phyloP scores from a whole-genome alignment of 495 filamentous ascomycete species.

The Penicillium longicatenatum region DNA sequence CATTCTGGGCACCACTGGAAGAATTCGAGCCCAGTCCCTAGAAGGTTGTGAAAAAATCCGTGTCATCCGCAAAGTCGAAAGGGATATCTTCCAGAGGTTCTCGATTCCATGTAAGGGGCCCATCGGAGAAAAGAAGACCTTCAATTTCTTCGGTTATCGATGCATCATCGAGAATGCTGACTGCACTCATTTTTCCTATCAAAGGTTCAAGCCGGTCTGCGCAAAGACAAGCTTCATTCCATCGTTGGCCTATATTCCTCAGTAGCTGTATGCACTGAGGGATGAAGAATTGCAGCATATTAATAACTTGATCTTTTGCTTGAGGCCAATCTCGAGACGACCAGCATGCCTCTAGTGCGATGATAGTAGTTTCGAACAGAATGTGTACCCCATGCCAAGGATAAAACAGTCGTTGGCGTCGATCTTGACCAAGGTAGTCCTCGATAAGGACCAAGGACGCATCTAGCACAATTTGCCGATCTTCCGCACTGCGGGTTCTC shows the following conservation, averaged over 20 bases:
- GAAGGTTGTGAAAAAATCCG: too few relatives aligned
- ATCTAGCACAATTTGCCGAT: not conserved
- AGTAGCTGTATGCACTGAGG: not conserved
- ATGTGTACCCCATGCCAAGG: conserved; percentile 3
- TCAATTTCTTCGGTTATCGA: too few relatives aligned
- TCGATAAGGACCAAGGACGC: not conserved
- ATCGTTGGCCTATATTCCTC: not conserved
- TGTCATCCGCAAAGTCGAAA: too few relatives aligned
- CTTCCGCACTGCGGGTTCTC: not conserved
- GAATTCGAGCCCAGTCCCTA: too few relatives aligned
- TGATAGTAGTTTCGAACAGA: not conserved
- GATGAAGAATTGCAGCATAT: not conserved
- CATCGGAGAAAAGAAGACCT: too few relatives aligned
- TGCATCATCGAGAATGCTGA: too few relatives aligned
- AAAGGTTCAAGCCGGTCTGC: too few relatives aligned
- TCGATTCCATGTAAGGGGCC: too few relatives aligned
- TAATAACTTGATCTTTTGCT: not conserved
- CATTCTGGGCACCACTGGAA: too few relatives aligned
- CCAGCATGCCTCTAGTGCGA: conserved; percentile 1
- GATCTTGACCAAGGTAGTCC: not conserved
- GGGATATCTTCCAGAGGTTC: too few relatives aligned
- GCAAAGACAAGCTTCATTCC: conserved; percentile 1
- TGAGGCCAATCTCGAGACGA: not conserved
- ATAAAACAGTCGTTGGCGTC: not conserved
- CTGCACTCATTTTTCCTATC: too few relatives aligned